Conservation (phyloP, 2,329 filamentous ascomycete genomes). For the Knoxdaviesia capensis region DNA sequence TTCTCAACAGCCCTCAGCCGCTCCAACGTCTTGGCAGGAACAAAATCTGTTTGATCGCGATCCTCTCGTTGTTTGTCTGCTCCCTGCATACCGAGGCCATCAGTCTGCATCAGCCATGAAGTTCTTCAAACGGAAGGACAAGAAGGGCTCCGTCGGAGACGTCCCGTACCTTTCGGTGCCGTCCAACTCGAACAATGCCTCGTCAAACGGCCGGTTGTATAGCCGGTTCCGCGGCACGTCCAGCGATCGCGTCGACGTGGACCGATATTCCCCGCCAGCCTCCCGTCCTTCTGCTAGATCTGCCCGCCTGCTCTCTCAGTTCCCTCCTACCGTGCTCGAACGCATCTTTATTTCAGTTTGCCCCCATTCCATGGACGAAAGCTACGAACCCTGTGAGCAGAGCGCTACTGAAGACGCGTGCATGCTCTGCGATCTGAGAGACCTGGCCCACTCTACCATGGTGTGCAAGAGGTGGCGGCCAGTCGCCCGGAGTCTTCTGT, state of each 20-base stretch:
- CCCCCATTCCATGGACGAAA: conserved; percentile 59
- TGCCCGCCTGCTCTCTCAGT: conserved; percentile 22
- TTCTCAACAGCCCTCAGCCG: neutral
- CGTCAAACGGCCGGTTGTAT: no score
- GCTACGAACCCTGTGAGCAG: conserved; percentile 66
- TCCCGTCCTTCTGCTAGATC: conserved; percentile 17
- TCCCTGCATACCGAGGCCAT: no score
- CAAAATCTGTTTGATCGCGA: no score
- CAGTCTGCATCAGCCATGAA: conserved; percentile 3
- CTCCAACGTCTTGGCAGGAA: no score
- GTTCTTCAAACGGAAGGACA: conserved; percentile 15
- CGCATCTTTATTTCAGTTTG: conserved; percentile 69
- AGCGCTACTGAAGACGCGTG: conserved; percentile 62
- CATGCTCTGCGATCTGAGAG: conserved; percentile 84
- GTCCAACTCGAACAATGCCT: neutral
- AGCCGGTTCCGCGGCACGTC: no score
- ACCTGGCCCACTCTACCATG: conserved; percentile 60
- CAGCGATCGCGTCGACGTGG: no score
- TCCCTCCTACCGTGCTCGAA: conserved; percentile 51
- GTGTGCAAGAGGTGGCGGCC: conserved; percentile 54
- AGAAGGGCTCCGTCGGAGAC: conserved; percentile 14
- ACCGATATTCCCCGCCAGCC: no score
- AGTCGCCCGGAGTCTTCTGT: conserved; percentile 36
- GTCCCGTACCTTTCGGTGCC: conserved; percentile 9
- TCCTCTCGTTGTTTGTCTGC: no score